Evolutionary conservation across 441 rosid species (phyloP).

Genomic region (Gossypium davidsonii): DNA sequence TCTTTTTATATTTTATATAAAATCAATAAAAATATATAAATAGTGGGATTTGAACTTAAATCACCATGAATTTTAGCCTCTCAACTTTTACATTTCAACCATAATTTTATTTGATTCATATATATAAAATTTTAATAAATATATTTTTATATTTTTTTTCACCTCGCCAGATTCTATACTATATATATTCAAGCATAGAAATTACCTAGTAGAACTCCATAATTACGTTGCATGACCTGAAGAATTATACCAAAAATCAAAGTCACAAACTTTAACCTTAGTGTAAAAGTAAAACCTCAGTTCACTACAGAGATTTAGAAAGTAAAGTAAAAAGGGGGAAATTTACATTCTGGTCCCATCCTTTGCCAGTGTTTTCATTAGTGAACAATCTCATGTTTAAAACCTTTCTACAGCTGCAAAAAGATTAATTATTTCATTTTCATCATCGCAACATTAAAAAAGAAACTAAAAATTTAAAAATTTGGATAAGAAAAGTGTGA

Average conservation of each 20-base stretch:
- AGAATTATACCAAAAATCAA: background rate
- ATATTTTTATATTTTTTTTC: too few species aligned
- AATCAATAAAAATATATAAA: too few species aligned
- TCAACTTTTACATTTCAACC: too few species aligned
- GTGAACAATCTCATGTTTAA: conserved; percentile 79
- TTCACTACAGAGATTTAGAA: background rate
- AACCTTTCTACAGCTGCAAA: conserved; percentile 70
- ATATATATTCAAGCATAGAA: background rate
- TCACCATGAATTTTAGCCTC: too few species aligned
- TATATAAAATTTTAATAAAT: too few species aligned
- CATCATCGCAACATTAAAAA: background rate
- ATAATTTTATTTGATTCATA: too few species aligned
- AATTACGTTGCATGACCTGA: conserved; percentile 86
- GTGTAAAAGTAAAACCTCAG: background rate
- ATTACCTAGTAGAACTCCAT: conserved; percentile 68
- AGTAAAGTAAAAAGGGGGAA: background rate
- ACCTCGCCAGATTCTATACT: too few species aligned
- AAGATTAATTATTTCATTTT: background rate
- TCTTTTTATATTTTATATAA: too few species aligned
- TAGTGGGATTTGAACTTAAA: too few species aligned
- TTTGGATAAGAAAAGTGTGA: background rate
- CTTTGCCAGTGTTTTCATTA: conserved; percentile 68
- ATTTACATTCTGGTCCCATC: conserved; percentile 81
- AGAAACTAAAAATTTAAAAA: background rate
- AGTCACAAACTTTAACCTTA: background rate